Evolutionary conservation across 805 yeast species (phyloP), one percentile per base, ranked within the genome.

Genomic region (Torulaspora delbrueckii): DNA sequence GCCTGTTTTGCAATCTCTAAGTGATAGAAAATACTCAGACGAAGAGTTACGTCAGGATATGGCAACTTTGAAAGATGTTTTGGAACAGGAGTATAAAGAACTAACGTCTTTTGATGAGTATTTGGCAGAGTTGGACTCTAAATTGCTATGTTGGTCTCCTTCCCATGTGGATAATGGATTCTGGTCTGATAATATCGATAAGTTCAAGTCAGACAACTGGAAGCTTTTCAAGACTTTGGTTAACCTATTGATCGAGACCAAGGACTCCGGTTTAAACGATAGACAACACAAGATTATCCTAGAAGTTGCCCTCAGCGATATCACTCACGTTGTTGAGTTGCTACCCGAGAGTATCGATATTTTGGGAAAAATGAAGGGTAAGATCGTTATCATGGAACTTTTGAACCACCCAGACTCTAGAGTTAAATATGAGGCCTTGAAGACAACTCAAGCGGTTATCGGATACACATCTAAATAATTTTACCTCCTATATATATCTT

Each of bases 31-130:
- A 67, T 90, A 96, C 83, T 84, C 95, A 5, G 99, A 93, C 65
- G 93, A 87, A 51, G 99, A 93, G 65, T 77, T 93, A 57, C 78
- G 85, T 38, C 72, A 71, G 14, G 97, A 89, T 63, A 76, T 93
- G 55, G 72, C 70, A 18, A 63, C 68, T 26, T 71, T 93, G 53
- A 69, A 74, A 47, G 78, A 73, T 28, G 71, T 72, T n/a, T 75
- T 91, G 53, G 80, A 79, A 51, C 84, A 80, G 24, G 83, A 87
- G 40, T 89, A 84, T 50, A 77, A 82, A 40, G 80, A 78, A 54
- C 77, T 93, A 71, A 84, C 97, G 4, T 88, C 96, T 1, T 86
- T 91, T 65, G 98, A 93, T 60, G 96, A 90, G 65, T 93, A 91
- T 65, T 73, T 78, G 57, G 80, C 87, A 39, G 98, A 93, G 68